Evolutionary conservation across 495 filamentous ascomycete species (phyloP), one percentile per base, ranked within the genome.

Genomic region (Haplographium delicatum): DNA sequence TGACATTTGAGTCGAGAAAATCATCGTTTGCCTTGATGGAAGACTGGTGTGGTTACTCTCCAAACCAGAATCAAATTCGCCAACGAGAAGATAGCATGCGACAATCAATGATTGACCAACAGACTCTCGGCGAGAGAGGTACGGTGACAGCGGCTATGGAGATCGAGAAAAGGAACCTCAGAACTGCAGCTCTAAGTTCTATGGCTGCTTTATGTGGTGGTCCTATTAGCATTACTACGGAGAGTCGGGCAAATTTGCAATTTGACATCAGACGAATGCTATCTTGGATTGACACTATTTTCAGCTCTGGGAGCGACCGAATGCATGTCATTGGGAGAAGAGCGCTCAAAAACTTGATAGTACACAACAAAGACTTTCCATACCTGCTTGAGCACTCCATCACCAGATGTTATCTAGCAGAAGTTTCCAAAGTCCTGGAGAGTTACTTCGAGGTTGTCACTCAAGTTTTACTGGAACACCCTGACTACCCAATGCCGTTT

Each of bases 31-130:
- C 91, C 4, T 68, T 97, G 26, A 97, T 98, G 90, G 91, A 97
- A 63, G 91, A 97, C 48, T 98, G 93, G 93, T 97, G 94, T 68
- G 93, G 94, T 0, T 94, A 93, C 64, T 95, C 93, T 0, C 89
- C 93, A 5, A 95, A 96, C 63, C 90, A 91, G 60, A 68, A 70
- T 26, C 85, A 90, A 50, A 88, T 95, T 28, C 79, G 82, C 13
- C 81, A 86, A 50, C 75, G 89, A 47, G 93, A 96, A 72, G 86
- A 95, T 46, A 84, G 76, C 38, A 94, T 96, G 87, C 74, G 87
- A 51, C 85, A 89, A 57, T 85, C 84, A 18, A 73, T 89, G 39
- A 80, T 93, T 24, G 73, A 81, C 48, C 75, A 80, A 51, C 75
- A 80, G 50, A 65, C 61, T 11, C 66, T 78, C 11, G 81, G 82